Conservation (phyloP, 2,329 filamentous ascomycete species). For the Rhinocladiella mackenziei region DNA sequence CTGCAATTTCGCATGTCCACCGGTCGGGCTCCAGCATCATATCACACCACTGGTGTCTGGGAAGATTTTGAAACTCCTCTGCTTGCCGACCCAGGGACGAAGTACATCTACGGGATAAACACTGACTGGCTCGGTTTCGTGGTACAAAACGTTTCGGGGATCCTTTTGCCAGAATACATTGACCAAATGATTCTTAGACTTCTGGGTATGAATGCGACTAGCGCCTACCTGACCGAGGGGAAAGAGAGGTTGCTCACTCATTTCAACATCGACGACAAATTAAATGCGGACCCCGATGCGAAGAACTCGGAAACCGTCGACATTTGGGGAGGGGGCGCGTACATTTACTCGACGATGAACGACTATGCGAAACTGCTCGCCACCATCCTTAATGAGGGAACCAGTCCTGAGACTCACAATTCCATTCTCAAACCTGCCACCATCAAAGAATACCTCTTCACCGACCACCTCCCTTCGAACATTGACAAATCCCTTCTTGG, state of each 20-base stretch:
- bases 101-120: slow-evolving; percentile 32
- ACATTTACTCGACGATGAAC: slow-evolving; percentile 21
- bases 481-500: slow-evolving; percentile 15
- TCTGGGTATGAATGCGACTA: slow-evolving; percentile 36
- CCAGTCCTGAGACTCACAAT: slow-evolving; percentile 13
- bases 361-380: slow-evolving; percentile 24
- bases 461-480: slow-evolving; percentile 16
- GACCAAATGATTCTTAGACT: slow-evolving; percentile 46
- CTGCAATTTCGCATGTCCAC: slow-evolving; percentile 14
- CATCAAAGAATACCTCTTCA: slow-evolving; percentile 24
- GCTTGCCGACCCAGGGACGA: slow-evolving; percentile 19
- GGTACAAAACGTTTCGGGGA: slow-evolving; percentile 44
- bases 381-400: slow-evolving; percentile 23
- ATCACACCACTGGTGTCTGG: slow-evolving; percentile 5
- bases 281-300: slow-evolving; percentile 8
- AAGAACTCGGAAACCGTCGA: slow-evolving; percentile 1
- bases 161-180: slow-evolving; percentile 45
- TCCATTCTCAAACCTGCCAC: slow-evolving; percentile 23
- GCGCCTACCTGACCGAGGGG: not conserved
- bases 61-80: slow-evolving; percentile 20
- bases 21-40: slow-evolving; percentile 6
- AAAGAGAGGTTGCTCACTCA: slow-evolving; percentile 74
- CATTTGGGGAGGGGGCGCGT: slow-evolving; percentile 21
- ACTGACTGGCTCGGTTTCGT: slow-evolving; percentile 50
- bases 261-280: slow-evolving; percentile 65